phyloP scores from a whole-genome alignment of 495 filamentous ascomycete species.

The Evernia prunastri region DNA sequence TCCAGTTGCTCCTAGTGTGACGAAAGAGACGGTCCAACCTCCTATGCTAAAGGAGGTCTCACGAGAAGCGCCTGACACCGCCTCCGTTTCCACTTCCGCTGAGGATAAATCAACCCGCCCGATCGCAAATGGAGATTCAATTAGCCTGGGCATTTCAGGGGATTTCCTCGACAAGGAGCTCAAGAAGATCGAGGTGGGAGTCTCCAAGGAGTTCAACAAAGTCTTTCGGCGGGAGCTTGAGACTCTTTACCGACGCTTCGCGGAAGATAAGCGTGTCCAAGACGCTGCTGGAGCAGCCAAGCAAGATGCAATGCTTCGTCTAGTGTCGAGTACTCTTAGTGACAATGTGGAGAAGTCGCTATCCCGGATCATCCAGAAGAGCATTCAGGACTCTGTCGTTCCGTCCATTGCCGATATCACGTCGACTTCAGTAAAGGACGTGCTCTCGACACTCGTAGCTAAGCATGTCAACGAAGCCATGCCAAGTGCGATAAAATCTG shows the following conservation, averaged over 20 bases:
- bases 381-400: constrained; percentile 59
- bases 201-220: constrained; percentile 51
- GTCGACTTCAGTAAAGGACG: constrained; percentile 51
- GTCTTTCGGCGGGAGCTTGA: constrained; percentile 53
- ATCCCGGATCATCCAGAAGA: constrained; percentile 57
- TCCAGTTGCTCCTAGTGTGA: constrained; percentile 17
- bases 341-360: constrained; percentile 84
- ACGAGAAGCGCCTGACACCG: constrained; percentile 10
- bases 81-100: constrained; percentile 13
- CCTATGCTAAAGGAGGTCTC: constrained; percentile 5
- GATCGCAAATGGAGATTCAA: constrained; percentile 22
- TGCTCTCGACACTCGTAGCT: constrained; percentile 48
- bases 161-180: constrained; percentile 47
- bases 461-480: constrained; percentile 45
- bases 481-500: constrained; percentile 48
- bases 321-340: constrained; percentile 80
- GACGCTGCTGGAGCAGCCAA: constrained; percentile 60
- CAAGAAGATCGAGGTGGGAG: constrained; percentile 48
- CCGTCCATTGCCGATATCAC: constrained; percentile 49
- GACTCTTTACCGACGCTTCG: constrained; percentile 52
- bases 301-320: constrained; percentile 72
- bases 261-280: constrained; percentile 57
- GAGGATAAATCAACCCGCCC: constrained; percentile 16
- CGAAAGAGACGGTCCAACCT: constrained; percentile 4
- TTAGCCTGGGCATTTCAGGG: constrained; percentile 33